phyloP scores from a whole-genome alignment of 75 land plant species.

The Pinus taeda region DNA sequence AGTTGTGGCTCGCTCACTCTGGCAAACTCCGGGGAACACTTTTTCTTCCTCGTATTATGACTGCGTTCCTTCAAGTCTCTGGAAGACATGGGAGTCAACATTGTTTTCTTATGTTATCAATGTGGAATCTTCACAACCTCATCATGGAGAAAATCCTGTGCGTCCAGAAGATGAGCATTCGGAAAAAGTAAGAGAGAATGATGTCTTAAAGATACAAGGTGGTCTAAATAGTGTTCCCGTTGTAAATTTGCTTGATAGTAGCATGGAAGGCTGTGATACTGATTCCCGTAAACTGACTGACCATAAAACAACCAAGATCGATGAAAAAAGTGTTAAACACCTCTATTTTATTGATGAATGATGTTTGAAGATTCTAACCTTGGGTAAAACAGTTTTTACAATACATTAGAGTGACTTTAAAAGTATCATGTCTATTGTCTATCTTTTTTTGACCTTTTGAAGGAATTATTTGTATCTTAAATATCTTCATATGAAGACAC shows the following conservation, averaged over 20 bases:
- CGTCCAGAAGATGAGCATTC: neutral
- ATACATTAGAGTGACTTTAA: neutral
- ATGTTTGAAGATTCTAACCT: neutral
- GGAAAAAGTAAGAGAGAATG: neutral
- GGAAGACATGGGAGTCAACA: conserved; percentile 6
- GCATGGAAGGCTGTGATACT: neutral
- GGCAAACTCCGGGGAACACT: conserved; percentile 27
- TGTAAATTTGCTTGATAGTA: neutral
- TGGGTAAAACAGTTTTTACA: no score
- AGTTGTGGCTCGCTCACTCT: conserved; percentile 28
- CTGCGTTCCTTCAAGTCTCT: conserved; percentile 33
- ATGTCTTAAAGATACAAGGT: neutral
- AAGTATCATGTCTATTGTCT: neutral
- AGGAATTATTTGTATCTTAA: neutral
- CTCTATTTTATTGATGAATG: neutral
- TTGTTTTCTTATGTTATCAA: neutral
- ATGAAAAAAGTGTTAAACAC: neutral
- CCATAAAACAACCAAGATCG: neutral
- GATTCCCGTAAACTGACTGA: neutral
- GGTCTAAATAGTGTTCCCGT: no score
- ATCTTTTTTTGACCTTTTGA: neutral
- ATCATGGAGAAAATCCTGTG: neutral
- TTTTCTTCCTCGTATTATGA: conserved; percentile 11
- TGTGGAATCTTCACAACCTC: neutral
- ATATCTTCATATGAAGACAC: neutral